Evolutionary conservation across 371 early-diverging fungal species (phyloP), one percentile per base, ranked within the genome.

Genomic region (Phascolomyces articulosus): DNA sequence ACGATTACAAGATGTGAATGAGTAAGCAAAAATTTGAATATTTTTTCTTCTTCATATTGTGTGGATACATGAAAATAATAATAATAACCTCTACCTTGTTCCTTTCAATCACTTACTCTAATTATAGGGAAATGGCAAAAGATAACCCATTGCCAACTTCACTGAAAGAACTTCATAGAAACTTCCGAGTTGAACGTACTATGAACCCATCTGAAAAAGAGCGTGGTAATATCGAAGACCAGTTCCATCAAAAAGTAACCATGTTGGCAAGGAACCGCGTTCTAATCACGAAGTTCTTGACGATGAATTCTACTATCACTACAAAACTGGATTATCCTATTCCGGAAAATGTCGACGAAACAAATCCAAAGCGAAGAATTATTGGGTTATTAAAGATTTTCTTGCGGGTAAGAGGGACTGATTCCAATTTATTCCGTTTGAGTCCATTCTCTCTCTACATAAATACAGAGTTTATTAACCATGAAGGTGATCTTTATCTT

Each of bases 361-460:
- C 7, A 3, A 51, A 51, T 13, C 23, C 21, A 51, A 11, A 24
- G 23, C 24, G 24, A 27, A 59, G 16, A 47, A n/a, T n/a, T 7
- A 18, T 60, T 3, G 65, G 66, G 8, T 28, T 79, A 8, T 48
- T 77, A 16, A 67, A 72, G 44, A 58, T 62, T 7, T 63, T 76
- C 34, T 66, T 75, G 24, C 73, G 77, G 70, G 80, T 79, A 67
- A 47, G 68, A 38, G 26, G 38, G 0, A 24, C 16, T 13, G 20
- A 11, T n/a, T n/a, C n/a, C n/a, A n/a, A n/a, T n/a, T n/a, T n/a
- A n/a, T n/a, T n/a, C n/a, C n/a, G n/a, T n/a, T n/a, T n/a, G n/a
- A n/a, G n/a, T n/a, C n/a, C n/a, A n/a, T n/a, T n/a, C n/a, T n/a
- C n/a, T n/a, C n/a, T n/a, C n/a, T n/a, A n/a, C n/a, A n/a, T n/a